A percentile compares a stretch with the other conserved stretches of the same genome.
phyloP scores from a whole-genome alignment of 768 basidiomycete species.

The Inosperma sp. region DNA sequence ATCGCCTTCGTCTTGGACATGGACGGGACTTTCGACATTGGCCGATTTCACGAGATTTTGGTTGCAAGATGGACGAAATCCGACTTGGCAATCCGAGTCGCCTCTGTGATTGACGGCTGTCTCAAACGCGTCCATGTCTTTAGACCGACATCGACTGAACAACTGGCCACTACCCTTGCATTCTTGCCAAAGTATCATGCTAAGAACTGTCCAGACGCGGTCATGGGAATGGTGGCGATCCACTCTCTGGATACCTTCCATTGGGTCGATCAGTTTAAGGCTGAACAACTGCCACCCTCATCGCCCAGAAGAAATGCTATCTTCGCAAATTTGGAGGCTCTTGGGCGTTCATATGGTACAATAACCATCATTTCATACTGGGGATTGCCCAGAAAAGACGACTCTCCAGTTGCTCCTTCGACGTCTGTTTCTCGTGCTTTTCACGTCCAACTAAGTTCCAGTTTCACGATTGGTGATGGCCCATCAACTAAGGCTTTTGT shows the following conservation, averaged over 20 bases:
- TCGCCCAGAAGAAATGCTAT: conserved; percentile 31
- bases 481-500: neutral
- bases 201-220: conserved; percentile 42
- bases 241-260: conserved; percentile 76
- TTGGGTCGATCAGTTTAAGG: conserved; percentile 68
- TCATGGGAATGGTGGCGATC: conserved; percentile 63
- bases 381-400: conserved; percentile 35
- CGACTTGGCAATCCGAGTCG: conserved; percentile 20
- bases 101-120: conserved; percentile 24
- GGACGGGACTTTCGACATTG: conserved; percentile 59
- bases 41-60: conserved; percentile 51
- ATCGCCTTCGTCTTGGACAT: conserved; percentile 67
- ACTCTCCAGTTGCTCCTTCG: neutral
- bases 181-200: conserved; percentile 53
- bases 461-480: neutral
- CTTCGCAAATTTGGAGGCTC: conserved; percentile 40
- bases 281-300: conserved; percentile 42
- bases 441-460: neutral
- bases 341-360: conserved; percentile 48
- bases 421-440: neutral
- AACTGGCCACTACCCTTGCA: conserved; percentile 65
- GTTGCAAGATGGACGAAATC: conserved; percentile 38
- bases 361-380: conserved; percentile 59
- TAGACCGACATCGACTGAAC: conserved; percentile 57
- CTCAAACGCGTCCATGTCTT: conserved; percentile 65